A percentile compares a stretch with the other conserved stretches of the same genome.
phyloP scores from a whole-genome alignment of 2,329 filamentous ascomycete genomes.

The Aspergillus persii region DNA sequence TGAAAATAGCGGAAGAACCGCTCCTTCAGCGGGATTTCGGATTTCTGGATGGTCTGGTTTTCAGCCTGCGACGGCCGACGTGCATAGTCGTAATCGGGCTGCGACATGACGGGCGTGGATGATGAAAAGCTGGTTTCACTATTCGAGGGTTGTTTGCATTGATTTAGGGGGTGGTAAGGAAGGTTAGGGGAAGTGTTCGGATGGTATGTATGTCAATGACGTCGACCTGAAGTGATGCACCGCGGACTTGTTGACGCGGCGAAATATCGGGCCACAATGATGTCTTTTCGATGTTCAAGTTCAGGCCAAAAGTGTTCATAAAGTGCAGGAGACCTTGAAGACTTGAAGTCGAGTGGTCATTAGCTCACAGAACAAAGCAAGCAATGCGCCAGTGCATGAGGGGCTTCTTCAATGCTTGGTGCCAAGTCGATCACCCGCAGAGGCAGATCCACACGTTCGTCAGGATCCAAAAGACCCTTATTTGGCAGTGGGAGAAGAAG shows the following conservation, averaged over 20 bases:
- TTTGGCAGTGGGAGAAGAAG: not conserved
- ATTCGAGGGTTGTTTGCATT: not conserved
- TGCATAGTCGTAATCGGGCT: constrained; percentile 25
- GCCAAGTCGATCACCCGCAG: constrained; percentile 8
- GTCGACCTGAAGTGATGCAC: constrained; percentile 23
- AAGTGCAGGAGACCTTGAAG: not conserved
- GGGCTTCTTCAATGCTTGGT: constrained; percentile 1
- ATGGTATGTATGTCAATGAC: constrained; percentile 30
- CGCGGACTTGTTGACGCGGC: not conserved
- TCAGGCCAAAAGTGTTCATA: not conserved
- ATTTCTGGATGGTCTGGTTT: constrained; percentile 33
- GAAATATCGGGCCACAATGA: not conserved
- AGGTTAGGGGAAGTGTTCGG: not conserved
- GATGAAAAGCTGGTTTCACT: not conserved
- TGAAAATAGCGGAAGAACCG: constrained; percentile 84
- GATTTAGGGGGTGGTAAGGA: not conserved
- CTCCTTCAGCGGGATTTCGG: constrained; percentile 60
- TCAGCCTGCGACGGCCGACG: constrained; percentile 33
- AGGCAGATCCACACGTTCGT: not conserved
- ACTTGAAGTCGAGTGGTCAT: not conserved
- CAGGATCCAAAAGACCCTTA: not conserved
- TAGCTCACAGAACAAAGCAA: not conserved
- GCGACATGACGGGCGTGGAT: constrained; percentile 27
- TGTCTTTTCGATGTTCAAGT: not conserved
- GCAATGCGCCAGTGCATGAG: not conserved